Base-by-base conservation (phyloP, 2,329 filamentous ascomycete genomes). In the Clonostachys chloroleuca region DNA sequence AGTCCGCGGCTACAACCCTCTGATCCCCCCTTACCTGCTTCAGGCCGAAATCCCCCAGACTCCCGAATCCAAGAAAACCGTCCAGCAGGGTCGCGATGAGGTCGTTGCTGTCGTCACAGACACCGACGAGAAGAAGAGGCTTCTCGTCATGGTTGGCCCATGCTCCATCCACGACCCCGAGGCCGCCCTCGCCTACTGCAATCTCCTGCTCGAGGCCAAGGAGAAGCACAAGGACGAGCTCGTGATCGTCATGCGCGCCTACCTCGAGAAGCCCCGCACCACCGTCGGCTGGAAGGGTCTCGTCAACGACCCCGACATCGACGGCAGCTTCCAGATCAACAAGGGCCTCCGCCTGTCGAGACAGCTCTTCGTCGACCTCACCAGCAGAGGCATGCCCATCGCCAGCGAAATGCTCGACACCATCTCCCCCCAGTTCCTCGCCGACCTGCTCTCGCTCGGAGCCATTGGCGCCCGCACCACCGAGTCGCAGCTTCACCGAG, bases 311-410 rank as follows among this genome's bases (percentile, higher is more conserved):
- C 94, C 94, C 3, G 92, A 97, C 62, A 95, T 99, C 63, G 92
- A 97, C 69, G 92, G 96, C 67, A 94, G 87, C 69, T 97, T 96
- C 86, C 85, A 96, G 73, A 97, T 99, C 74, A 97, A 97, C 79
- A 97, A 97, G 78, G 94, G 94, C 17, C 72, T 99, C 61, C 84
- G 89, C 44, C 76, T 91, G 47, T 89, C 90, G 47, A 81, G 94
- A 56, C 86, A 97, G 69, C 80, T 99, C 64, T 97, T 96, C 69
- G 86, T 95, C 52, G 91, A 97, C 65, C 75, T 99, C 57, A 97
- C 92, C 1, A 77, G 82, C 65, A 87, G 84, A 73, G 94, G 94
- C 61, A 95, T 99, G 89, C 94, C 94, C 33, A 85, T 99, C 59
- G 94, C 94, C 40, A 92, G 86, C 65, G 94, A 99, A 73, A 96